Evolutionary conservation across 371 early-diverging fungal genomes (phyloP), one percentile per base, ranked within the genome.

Genomic region (Syncephalastrum monosporum): DNA sequence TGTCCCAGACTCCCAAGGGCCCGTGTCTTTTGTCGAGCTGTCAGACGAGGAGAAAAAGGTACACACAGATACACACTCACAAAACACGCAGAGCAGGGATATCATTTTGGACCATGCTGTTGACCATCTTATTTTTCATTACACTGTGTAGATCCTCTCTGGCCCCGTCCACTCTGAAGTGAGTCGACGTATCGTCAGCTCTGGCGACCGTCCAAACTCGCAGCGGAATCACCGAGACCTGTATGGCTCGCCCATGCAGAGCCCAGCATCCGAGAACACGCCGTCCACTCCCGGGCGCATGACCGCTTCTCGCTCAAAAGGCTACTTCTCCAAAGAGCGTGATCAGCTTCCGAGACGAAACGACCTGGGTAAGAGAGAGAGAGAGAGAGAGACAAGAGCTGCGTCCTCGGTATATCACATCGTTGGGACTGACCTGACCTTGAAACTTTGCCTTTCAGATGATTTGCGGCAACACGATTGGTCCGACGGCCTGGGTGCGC

Each of bases 41-140:
- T 75, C 88, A 23, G 87, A 85, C 44, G 75, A 79, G 52, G 92
- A 92, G 67, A 77, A 84, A 50, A 86, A 87, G 81, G 84, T 89
- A 77, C 61, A 47, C 44, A 44, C 50, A 15, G 6, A 17, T 2
- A 47, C 44, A 44, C 50, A 15, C 12, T n/a, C 61, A 21, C 21
- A 21, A 0, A 21, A 21, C 21, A 21, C 21, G 44, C 44, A 44
- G 43, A 15, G 5, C n/a, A 14, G 16, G 15, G n/a, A 19, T 21
- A 33, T 15, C 50, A 7, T n/a, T 50, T 55, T 10, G 7, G 47
- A 50, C 4, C n/a, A 17, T 15, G 3, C 23, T 48, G 48, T 17
- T 25, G 19, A 16, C 27, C 21, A 2, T 3, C 17, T 21, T 24
- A 10, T 27, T 16, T 13, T 33, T 50, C 25, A 13, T 13, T 43